These are phyloP conservation scores for Chlorella sp. DNA, from an alignment of 139 green algal species.

Conservation along the genomic window DNA sequence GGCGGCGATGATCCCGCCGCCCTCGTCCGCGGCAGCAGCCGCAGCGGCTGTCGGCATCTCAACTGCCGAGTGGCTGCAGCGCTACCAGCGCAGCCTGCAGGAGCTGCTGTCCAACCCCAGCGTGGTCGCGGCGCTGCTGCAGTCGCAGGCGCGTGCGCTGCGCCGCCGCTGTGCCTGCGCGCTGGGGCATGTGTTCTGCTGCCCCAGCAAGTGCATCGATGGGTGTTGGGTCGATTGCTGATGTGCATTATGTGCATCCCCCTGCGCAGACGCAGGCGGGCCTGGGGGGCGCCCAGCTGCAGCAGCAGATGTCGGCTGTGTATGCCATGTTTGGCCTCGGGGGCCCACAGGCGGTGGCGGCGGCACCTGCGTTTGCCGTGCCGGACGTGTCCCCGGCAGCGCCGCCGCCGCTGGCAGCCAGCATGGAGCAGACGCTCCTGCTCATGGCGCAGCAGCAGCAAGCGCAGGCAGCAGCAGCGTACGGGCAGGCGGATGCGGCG, in stretches of 20 bases:
- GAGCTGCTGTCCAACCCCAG: neutral
- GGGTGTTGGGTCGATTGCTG: no score
- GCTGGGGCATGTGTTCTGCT: no score
- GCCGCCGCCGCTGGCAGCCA: neutral
- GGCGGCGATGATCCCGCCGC: no score
- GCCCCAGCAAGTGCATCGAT: no score
- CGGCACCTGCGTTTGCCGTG: neutral
- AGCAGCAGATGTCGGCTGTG: constrained; percentile 14
- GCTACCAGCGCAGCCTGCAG: neutral
- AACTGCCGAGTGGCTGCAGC: constrained; percentile 19
- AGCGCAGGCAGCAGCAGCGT: neutral
- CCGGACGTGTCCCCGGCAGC: neutral
- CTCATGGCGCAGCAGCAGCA: constrained; percentile 7
- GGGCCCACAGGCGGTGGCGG: neutral
- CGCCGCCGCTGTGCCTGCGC: no score
- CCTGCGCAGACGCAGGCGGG: no score
- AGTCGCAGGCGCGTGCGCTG: no score
- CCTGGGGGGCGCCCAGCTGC: no score
- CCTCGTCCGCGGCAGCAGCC: neutral
- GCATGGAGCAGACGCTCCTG: constrained; percentile 6
- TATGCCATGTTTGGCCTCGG: constrained; percentile 21
- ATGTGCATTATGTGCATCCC: neutral
- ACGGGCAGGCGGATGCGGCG: neutral
- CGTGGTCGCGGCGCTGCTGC: no score
- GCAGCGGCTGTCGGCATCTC: neutral